phyloP scores from a whole-genome alignment of 768 basidiomycete genomes.

The Mycena filopes region DNA sequence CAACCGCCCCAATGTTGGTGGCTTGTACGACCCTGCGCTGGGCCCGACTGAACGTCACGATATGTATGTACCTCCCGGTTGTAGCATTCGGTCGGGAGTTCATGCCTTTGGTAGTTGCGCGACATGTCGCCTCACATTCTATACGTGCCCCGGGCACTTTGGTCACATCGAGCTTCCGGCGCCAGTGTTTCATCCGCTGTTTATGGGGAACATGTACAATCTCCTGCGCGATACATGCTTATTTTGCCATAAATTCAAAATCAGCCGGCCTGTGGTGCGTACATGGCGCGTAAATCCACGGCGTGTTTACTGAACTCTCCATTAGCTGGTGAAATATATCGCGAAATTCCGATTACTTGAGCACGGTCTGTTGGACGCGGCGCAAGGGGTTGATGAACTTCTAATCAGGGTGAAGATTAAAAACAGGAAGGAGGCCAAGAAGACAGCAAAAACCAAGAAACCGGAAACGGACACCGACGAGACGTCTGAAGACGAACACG shows the following conservation, averaged over 20 bases:
- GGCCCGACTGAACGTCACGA: slow-evolving; percentile 91
- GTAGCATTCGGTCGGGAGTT: slow-evolving; percentile 29
- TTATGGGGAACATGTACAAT: slow-evolving; percentile 91
- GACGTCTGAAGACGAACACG: slow-evolving; percentile 46
- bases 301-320: slow-evolving; percentile 11
- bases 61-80: slow-evolving; percentile 69
- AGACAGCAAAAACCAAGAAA: slow-evolving; percentile 40
- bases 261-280: slow-evolving; percentile 74
- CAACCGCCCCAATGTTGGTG: slow-evolving; percentile 90
- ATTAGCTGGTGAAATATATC: slow-evolving; percentile 81
- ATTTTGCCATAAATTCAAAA: slow-evolving; percentile 94
- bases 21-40: slow-evolving; percentile 94
- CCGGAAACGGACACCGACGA: slow-evolving; percentile 50
- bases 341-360: slow-evolving; percentile 91
- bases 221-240: slow-evolving; percentile 89
- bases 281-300: background rate
- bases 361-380: slow-evolving; percentile 86
- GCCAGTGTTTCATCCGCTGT: slow-evolving; percentile 96
- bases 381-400: slow-evolving; percentile 79
- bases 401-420: slow-evolving; percentile 52
- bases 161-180: slow-evolving; percentile 97
- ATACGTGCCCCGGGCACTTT: slow-evolving; percentile 96
- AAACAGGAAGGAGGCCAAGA: slow-evolving; percentile 36
- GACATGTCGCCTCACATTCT: slow-evolving; percentile 93
- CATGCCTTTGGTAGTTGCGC: slow-evolving; percentile 70